A percentile compares a stretch with the other conserved stretches of the same genome.
Conservation (phyloP, 345 rosid species). For the Sonneratia alba region DNA sequence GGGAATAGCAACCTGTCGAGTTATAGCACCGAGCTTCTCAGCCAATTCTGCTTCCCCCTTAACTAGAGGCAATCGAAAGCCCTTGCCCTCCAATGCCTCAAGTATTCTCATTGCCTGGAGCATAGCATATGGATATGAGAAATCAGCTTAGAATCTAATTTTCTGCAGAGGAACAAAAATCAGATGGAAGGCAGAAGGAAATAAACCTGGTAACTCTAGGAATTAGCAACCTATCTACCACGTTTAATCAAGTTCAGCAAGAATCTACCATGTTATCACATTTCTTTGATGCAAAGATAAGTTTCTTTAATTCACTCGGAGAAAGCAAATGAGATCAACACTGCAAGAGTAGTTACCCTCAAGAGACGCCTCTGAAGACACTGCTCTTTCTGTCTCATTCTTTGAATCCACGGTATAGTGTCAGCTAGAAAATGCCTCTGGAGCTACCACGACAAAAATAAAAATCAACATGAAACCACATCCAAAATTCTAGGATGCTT, state of each 20-base stretch:
- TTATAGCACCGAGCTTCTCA: conserved; percentile 59
- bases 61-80: conserved; percentile 69
- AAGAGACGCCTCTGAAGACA: conserved; percentile 88
- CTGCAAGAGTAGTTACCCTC: conserved; percentile 34
- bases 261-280: too few species aligned
- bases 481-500: conserved; percentile 1
- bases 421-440: conserved; percentile 98
- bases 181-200: neutral
- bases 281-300: neutral
- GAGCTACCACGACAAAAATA: conserved; percentile 36
- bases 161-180: neutral
- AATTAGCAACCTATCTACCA: too few species aligned
- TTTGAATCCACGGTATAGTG: conserved; percentile 78
- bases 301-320: neutral
- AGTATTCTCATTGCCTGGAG: conserved; percentile 76
- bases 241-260: too few species aligned
- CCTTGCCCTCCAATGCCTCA: conserved; percentile 88
- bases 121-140: neutral
- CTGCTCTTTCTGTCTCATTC: conserved; percentile 88
- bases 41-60: conserved; percentile 88
- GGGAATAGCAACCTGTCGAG: conserved; percentile 56
- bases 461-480: conserved; percentile 10
- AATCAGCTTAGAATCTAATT: neutral
- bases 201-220: too few species aligned
- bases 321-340: neutral